Conservation (phyloP, 1,284 basidiomycete genomes). For the Anthracocystis walkeri region DNA sequence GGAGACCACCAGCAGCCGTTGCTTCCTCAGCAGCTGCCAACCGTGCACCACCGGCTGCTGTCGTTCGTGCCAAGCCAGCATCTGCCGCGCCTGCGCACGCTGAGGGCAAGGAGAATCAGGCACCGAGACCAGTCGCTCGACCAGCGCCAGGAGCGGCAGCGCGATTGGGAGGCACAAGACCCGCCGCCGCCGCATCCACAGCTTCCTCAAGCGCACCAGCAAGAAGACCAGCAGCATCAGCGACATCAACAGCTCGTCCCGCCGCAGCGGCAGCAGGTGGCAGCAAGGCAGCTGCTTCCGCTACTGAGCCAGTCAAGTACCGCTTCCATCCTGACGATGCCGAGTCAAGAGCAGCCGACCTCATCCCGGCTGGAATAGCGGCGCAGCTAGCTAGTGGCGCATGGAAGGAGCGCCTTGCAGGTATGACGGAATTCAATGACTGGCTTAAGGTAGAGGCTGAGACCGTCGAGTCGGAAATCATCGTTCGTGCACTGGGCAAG, state of each 20-base stretch:
- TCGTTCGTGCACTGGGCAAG: constrained; percentile 90
- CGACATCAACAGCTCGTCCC: constrained; percentile 66
- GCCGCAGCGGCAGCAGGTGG: constrained; percentile 72
- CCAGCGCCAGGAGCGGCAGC: constrained; percentile 30
- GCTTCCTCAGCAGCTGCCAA: constrained; percentile 26
- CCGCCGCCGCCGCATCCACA: constrained; percentile 21
- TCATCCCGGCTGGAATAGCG: constrained; percentile 80
- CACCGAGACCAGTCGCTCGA: constrained; percentile 37
- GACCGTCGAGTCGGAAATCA: constrained; percentile 85
- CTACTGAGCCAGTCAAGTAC: constrained; percentile 84
- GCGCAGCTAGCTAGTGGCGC: constrained; percentile 83
- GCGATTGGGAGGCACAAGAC: constrained; percentile 19
- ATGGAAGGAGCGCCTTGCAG: constrained; percentile 92
- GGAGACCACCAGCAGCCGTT: constrained; percentile 24
- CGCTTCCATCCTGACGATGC: constrained; percentile 93
- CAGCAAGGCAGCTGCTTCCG: constrained; percentile 73
- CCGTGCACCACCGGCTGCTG: constrained; percentile 33
- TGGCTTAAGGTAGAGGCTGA: constrained; percentile 83
- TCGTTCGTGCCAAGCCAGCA: constrained; percentile 29
- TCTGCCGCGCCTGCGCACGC: constrained; percentile 20
- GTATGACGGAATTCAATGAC: constrained; percentile 83
- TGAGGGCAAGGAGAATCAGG: constrained; percentile 41
- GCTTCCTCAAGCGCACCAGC: constrained; percentile 60
- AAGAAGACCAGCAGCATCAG: constrained; percentile 73
- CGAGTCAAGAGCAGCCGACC: constrained; percentile 80